phyloP scores from a whole-genome alignment of 2,329 filamentous ascomycete genomes.

The Penicillium sp. region DNA sequence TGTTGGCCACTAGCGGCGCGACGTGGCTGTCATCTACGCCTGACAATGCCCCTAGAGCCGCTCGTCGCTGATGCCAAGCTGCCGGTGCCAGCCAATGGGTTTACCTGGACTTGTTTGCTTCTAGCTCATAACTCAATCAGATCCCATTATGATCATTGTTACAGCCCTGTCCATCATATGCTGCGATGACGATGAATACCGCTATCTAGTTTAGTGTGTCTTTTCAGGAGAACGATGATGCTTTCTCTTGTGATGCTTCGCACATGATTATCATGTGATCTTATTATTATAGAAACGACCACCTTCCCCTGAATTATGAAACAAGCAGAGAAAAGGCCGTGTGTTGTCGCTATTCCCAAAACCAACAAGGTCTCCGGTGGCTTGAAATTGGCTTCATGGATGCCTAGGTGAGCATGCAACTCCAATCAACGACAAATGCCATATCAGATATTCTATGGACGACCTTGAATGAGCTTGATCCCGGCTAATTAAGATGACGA shows the following conservation, averaged over 20 bases:
- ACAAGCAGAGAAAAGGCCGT: not conserved
- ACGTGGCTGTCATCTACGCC: conserved; percentile 16
- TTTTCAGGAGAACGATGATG: not conserved
- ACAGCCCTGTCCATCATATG: not conserved
- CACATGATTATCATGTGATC: not conserved
- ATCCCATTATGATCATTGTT: not conserved
- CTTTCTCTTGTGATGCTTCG: not conserved
- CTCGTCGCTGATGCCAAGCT: conserved; percentile 23
- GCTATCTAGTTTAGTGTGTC: not conserved
- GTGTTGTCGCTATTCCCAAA: not conserved
- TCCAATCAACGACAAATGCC: not conserved
- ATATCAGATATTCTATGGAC: not conserved
- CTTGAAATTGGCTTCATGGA: not conserved
- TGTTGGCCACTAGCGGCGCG: conserved; percentile 14
- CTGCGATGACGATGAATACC: not conserved
- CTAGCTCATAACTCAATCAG: not conserved
- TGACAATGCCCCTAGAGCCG: conserved; percentile 25
- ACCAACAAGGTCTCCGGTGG: not conserved
- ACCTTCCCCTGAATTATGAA: not conserved
- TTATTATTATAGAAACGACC: not conserved
- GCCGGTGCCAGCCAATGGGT: conserved; percentile 13
- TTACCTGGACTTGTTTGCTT: not conserved
- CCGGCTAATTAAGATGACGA: not conserved
- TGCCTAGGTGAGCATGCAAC: not conserved
- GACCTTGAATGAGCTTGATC: not conserved